Base-by-base conservation (phyloP, 441 rosid genomes). In the Pelargonium hybrid region DNA sequence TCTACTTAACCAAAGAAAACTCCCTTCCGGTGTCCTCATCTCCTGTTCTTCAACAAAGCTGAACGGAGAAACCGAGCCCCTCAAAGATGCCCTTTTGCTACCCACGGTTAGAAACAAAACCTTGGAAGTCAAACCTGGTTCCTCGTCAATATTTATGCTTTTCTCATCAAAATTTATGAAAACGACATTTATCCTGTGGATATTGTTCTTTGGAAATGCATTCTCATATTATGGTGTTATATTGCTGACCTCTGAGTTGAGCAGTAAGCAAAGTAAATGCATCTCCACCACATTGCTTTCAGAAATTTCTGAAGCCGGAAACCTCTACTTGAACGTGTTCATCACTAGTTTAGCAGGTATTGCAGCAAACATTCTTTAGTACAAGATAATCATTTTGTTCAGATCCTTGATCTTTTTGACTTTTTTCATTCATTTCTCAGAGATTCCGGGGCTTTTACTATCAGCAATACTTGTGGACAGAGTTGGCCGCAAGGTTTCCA, bases 211-310 rank as follows among this genome's bases (percentile, higher is more conserved):
- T 66, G 98, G 98, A 66, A 93, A 87, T 76, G 88, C 93, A 13
- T 91, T 93, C 77, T 82, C 93, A 9, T 93, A 93, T 80, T 93
- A 93, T 45, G 97, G 96, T 47, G 83, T 93, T 23, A 96, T 90
- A 25, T 80, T 91, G 82, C 87, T 93, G 77, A 91, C 98, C 72
- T 91, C 97, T 4, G 93, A 93, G 82, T 87, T 93, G 78, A 88
- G 80, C 78, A 86, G 78, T 54, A 82, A 87, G 70, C 80, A 71
- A 47, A 81, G 80, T 71, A 76, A 56, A 29, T 93, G 98, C 75
- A 39, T 56, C 59, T 26, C 81, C 52, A 57, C 66, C 10, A 68
- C 75, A 45, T 8, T 65, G 70, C 76, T 62, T 21, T 77, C 90
- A 11, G 64, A 52, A 23, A 74, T 74, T 23, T 73, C 88, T 61